phyloP scores from a whole-genome alignment of 805 yeast genomes.

The Ascoidea asiatica region DNA sequence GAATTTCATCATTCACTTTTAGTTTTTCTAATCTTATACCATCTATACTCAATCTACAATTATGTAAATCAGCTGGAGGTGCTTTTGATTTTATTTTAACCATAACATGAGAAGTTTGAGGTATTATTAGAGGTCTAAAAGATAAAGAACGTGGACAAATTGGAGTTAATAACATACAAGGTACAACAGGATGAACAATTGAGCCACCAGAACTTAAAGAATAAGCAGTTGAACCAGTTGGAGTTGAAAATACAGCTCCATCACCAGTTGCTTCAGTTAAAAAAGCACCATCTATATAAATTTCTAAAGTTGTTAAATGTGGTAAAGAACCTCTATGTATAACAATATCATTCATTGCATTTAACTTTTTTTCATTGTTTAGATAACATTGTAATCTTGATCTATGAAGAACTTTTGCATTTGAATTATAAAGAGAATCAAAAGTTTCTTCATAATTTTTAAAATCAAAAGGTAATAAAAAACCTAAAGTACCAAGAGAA shows the following conservation, averaged over 20 bases:
- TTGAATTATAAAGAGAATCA: conserved; percentile 46
- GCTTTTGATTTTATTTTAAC: conserved; percentile 40
- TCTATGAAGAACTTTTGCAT: conserved; percentile 64
- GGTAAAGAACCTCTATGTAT: conserved; percentile 84
- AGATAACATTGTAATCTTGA: conserved; percentile 71
- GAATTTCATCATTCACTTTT: conserved; percentile 67
- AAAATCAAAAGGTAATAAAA: conserved; percentile 77
- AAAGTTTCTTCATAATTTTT: conserved; percentile 47
- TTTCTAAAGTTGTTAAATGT: conserved; percentile 69
- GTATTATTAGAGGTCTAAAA: conserved; percentile 80
- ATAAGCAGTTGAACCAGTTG: conserved; percentile 94
- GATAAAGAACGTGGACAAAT: conserved; percentile 85
- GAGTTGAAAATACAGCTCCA: conserved; percentile 76
- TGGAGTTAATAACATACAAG: conserved; percentile 74
- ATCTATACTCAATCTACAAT: conserved; percentile 32
- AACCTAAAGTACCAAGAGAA: conserved; percentile 86
- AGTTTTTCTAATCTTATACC: conserved; percentile 58
- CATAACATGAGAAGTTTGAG: conserved; percentile 62
- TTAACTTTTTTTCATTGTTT: conserved; percentile 30
- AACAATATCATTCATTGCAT: conserved; percentile 88
- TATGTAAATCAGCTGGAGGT: conserved; percentile 23
- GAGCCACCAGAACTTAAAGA: conserved; percentile 86
- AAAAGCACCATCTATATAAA: conserved; percentile 73
- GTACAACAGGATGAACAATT: conserved; percentile 80
- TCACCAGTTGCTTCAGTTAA: conserved; percentile 87